Conservation (phyloP, 805 yeast genomes). For the Starmerella powellii region DNA sequence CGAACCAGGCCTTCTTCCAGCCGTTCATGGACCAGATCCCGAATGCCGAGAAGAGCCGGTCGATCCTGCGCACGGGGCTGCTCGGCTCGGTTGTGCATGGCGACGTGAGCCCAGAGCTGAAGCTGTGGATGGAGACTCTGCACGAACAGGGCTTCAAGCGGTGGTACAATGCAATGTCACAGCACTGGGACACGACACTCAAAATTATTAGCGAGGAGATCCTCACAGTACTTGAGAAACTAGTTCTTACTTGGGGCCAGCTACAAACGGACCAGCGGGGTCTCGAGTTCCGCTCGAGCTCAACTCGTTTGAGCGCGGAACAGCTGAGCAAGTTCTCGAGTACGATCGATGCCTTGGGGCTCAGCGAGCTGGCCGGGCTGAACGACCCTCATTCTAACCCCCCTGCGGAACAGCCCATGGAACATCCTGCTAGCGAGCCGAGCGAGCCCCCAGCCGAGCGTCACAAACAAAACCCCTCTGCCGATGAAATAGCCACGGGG, state of each 20-base stretch:
- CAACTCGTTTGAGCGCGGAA: too few relatives aligned
- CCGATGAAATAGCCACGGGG: background rate
- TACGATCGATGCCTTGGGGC: too few relatives aligned
- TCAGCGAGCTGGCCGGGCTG: too few relatives aligned
- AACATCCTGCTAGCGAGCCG: too few relatives aligned
- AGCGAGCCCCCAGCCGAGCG: too few relatives aligned
- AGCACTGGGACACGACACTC: conserved; percentile 9
- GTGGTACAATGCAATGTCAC: conserved; percentile 19
- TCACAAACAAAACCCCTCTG: too few relatives aligned
- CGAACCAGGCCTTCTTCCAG: background rate
- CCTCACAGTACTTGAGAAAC: conserved; percentile 2
- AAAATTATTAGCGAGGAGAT: conserved; percentile 1
- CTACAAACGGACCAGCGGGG: background rate
- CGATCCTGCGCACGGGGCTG: conserved; percentile 2
- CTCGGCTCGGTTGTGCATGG: background rate
- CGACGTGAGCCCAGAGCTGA: background rate
- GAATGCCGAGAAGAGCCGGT: background rate
- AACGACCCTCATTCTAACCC: too few relatives aligned
- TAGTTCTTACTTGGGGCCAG: conserved; percentile 7
- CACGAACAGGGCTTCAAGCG: conserved; percentile 23
- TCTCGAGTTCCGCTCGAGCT: too few relatives aligned
- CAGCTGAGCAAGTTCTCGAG: too few relatives aligned
- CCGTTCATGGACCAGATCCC: background rate
- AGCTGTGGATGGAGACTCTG: conserved; percentile 19
- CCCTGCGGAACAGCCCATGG: too few relatives aligned